Conservation (phyloP, 2,329 filamentous ascomycete genomes). For the Neopestalotiopsis clavispora region DNA sequence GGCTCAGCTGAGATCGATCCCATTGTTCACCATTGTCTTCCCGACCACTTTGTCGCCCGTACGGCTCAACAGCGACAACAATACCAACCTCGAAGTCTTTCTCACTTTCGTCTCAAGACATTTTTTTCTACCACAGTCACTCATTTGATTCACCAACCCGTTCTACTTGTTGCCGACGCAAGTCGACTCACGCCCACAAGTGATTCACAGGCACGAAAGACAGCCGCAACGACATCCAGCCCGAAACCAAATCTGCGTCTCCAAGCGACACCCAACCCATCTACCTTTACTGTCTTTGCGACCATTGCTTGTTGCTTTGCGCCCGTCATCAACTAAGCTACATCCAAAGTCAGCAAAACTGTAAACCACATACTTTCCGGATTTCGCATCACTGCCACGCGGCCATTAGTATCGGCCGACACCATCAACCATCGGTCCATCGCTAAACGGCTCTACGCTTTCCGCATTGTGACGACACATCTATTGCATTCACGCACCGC, state of each 20-base stretch:
- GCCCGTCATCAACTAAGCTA: background rate
- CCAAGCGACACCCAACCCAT: background rate
- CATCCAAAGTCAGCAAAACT: background rate
- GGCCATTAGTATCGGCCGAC: background rate
- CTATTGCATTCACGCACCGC: background rate
- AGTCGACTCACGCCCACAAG: background rate
- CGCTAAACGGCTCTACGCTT: background rate
- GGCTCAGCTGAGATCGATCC: background rate
- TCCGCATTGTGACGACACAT: background rate
- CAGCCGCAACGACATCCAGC: background rate
- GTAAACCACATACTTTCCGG: background rate
- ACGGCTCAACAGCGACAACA: conserved; percentile 6
- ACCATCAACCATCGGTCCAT: background rate
- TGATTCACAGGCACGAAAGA: background rate
- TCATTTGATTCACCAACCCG: conserved; percentile 15
- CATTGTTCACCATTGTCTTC: conserved; percentile 11
- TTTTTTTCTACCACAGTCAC: conserved; percentile 10
- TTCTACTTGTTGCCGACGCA: background rate
- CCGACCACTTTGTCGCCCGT: background rate
- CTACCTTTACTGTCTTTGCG: background rate
- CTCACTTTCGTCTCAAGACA: background rate
- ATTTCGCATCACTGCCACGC: conserved; percentile 1
- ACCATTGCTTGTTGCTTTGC: background rate
- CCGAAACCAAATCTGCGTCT: background rate
- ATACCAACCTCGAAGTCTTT: conserved; percentile 3